A percentile compares a stretch with the other conserved stretches of the same genome.
These are phyloP conservation scores for Rhytidiadelphus loreus DNA, from an alignment of 225 moss, liverwort and hornwort genomes.

Conservation along the genomic window DNA sequence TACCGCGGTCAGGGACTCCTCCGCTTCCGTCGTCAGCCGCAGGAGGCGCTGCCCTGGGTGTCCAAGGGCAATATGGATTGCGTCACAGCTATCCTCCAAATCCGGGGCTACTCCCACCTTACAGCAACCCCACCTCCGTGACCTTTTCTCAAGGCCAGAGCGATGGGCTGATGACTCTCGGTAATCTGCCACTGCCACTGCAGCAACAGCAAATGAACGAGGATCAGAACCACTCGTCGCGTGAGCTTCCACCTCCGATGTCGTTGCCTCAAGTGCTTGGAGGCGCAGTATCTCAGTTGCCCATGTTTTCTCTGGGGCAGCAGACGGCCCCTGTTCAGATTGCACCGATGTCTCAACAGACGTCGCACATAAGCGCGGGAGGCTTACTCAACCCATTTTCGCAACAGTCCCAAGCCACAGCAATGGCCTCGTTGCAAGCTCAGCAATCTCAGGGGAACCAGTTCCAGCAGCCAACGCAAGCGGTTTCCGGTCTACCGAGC, in stretches of 20 bases:
- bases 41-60: constrained; percentile 20
- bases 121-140: constrained; percentile 30
- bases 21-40: constrained; percentile 33
- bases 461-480: constrained; percentile 32
- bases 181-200: constrained; percentile 13
- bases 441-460: constrained; percentile 43
- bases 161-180: constrained; percentile 34
- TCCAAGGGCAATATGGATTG: constrained; percentile 39
- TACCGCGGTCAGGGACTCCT: constrained; percentile 37
- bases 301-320: constrained; percentile 28
- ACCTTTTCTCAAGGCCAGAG: constrained; percentile 43
- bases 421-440: constrained; percentile 21
- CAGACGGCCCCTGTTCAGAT: constrained; percentile 33
- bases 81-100: constrained; percentile 38
- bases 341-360: constrained; percentile 18
- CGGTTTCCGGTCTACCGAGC: constrained; percentile 21
- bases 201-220: constrained; percentile 25
- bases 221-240: constrained; percentile 22
- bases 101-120: constrained; percentile 28
- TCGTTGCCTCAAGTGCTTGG: constrained; percentile 23
- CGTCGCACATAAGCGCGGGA: constrained; percentile 6
- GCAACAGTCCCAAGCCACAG: constrained; percentile 24
- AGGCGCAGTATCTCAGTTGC: constrained; percentile 24
- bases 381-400: constrained; percentile 7
- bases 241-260: constrained; percentile 28